phyloP scores from a whole-genome alignment of 495 filamentous ascomycete genomes.

The Filosporella fistucella region DNA sequence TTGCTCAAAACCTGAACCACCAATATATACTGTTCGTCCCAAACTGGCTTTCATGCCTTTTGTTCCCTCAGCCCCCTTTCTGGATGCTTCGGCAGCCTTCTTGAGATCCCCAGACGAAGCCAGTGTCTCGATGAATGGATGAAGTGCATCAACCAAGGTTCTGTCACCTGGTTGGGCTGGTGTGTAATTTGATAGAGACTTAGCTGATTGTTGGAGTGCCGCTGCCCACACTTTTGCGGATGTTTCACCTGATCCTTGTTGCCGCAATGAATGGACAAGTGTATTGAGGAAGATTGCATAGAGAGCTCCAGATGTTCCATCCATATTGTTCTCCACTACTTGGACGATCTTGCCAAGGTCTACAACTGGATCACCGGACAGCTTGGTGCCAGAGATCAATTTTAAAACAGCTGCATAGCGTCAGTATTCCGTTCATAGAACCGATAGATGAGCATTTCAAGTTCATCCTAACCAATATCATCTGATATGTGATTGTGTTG shows the following conservation, averaged over 20 bases:
- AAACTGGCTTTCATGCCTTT: slow-evolving; percentile 89
- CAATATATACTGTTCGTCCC: slow-evolving; percentile 88
- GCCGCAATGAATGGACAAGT: slow-evolving; percentile 69
- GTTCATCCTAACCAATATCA: no score
- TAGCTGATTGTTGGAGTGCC: slow-evolving; percentile 66
- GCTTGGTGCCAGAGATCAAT: slow-evolving; percentile 50
- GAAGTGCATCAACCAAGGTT: slow-evolving; percentile 85
- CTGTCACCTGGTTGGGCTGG: slow-evolving; percentile 86
- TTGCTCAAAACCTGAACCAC: slow-evolving; percentile 71
- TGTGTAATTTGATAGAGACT: slow-evolving; percentile 76
- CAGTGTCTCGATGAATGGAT: slow-evolving; percentile 78
- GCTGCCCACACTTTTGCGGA: slow-evolving; percentile 63
- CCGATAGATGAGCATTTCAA: no score
- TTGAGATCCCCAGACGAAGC: slow-evolving; percentile 56
- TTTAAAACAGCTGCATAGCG: slow-evolving; percentile 57
- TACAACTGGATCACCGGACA: slow-evolving; percentile 63
- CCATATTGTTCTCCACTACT: slow-evolving; percentile 87
- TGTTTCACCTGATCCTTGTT: slow-evolving; percentile 43
- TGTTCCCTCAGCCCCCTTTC: slow-evolving; percentile 72
- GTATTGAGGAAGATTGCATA: slow-evolving; percentile 97
- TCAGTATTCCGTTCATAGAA: slow-evolving; percentile 1
- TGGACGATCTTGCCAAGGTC: slow-evolving; percentile 73
- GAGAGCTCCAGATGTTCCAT: slow-evolving; percentile 91
- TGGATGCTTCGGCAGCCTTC: slow-evolving; percentile 69
- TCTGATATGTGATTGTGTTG: background rate